A percentile compares a stretch with the other conserved stretches of the same genome.
phyloP scores from a whole-genome alignment of 495 filamentous ascomycete species.

The Hypoxylon subgilvum region DNA sequence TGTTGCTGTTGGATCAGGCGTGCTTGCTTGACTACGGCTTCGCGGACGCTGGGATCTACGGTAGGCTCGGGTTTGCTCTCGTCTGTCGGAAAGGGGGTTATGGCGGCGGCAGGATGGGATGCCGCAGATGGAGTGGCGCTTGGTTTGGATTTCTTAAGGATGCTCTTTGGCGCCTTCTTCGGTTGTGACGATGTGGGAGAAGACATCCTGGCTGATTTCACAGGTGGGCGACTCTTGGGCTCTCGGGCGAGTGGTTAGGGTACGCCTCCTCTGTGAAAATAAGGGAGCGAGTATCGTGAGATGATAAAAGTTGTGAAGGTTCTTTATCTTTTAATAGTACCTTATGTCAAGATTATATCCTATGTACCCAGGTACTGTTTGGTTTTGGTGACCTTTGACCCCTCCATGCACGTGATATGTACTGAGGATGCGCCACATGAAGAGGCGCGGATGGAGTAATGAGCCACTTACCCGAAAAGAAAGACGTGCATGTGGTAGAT shows the following conservation, averaged over 20 bases:
- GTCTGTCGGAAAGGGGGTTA: constrained; percentile 29
- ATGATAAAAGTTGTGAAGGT: no score
- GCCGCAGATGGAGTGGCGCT: constrained; percentile 40
- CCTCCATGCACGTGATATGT: no score
- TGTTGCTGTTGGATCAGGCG: constrained; percentile 77
- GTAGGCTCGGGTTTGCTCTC: constrained; percentile 19
- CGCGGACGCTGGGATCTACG: constrained; percentile 50
- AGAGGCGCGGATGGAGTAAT: not conserved
- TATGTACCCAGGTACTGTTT: no score
- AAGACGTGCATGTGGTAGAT: constrained; percentile 5
- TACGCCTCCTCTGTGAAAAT: no score
- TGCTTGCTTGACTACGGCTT: constrained; percentile 79
- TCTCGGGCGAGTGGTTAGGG: no score
- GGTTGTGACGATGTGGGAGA: constrained; percentile 8
- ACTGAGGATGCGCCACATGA: constrained; percentile 1
- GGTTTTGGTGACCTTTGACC: no score
- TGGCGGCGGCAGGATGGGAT: constrained; percentile 29
- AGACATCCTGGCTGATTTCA: constrained; percentile 4
- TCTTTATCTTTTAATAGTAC: no score
- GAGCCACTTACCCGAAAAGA: constrained; percentile 1
- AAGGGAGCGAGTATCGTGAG: no score
- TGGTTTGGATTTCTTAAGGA: constrained; percentile 60
- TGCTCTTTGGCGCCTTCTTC: constrained; percentile 53
- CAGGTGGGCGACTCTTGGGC: no score
- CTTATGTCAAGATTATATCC: no score